These are phyloP conservation scores for Salix caprea DNA, from an alignment of 345 rosid genomes.

Conservation along the genomic window DNA sequence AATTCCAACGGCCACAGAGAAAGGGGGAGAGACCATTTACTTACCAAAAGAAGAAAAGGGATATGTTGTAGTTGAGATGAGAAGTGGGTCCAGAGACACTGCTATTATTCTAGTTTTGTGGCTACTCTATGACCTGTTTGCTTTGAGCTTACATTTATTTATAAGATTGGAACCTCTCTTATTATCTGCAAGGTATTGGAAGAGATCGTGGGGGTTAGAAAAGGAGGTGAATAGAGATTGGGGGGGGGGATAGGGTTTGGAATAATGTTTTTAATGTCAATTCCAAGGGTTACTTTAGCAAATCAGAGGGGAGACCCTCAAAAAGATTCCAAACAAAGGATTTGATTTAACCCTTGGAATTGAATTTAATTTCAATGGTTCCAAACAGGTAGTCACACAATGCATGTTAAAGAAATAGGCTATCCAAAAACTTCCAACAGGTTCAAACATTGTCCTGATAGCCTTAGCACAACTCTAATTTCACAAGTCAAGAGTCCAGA, in stretches of 20 bases:
- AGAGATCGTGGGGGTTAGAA: too few relatives aligned
- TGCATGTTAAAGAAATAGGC: background rate
- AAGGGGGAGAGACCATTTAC: background rate
- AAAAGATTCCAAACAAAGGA: too few relatives aligned
- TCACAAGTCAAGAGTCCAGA: background rate
- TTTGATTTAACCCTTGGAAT: too few relatives aligned
- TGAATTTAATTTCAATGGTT: too few relatives aligned
- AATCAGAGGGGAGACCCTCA: too few relatives aligned
- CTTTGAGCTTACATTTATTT: background rate
- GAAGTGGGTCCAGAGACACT: background rate
- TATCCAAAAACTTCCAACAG: background rate
- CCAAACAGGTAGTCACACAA: background rate
- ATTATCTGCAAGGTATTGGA: too few relatives aligned
- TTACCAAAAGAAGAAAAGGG: background rate
- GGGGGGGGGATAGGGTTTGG: too few relatives aligned
- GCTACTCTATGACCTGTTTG: background rate
- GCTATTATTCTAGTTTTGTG: background rate
- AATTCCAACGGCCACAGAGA: background rate
- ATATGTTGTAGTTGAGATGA: background rate
- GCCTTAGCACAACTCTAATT: background rate
- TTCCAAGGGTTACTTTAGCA: too few relatives aligned
- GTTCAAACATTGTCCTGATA: background rate
- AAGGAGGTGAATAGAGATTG: too few relatives aligned
- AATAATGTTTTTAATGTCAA: too few relatives aligned
- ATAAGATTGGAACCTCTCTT: too few relatives aligned